phyloP scores from a whole-genome alignment of 495 filamentous ascomycete species.

The Talaromyces ruber region DNA sequence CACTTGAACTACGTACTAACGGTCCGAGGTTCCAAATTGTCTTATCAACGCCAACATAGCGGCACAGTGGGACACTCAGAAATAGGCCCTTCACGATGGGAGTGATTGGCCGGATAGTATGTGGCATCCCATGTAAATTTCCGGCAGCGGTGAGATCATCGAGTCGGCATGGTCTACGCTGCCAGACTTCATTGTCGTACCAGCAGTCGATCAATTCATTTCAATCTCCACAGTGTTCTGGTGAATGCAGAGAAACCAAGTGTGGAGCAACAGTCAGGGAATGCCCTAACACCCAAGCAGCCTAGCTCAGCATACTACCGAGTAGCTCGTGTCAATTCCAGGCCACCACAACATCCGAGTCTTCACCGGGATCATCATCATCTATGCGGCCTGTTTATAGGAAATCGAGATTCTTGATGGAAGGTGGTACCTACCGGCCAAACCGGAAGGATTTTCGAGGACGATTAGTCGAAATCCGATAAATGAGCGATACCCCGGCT shows the following conservation, averaged over 20 bases:
- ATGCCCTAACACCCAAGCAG: background rate
- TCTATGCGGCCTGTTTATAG: background rate
- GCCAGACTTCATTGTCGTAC: background rate
- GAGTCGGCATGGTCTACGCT: background rate
- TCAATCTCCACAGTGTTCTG: background rate
- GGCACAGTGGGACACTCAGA: background rate
- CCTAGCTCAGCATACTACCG: too few species aligned
- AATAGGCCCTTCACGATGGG: background rate
- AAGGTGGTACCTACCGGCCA: background rate
- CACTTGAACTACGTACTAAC: background rate
- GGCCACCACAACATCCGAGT: background rate
- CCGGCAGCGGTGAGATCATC: background rate
- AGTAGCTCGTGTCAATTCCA: too few species aligned
- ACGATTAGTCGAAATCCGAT: background rate
- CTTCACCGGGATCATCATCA: background rate
- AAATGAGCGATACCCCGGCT: slow-evolving; percentile 2
- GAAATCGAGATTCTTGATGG: background rate
- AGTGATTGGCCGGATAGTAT: background rate
- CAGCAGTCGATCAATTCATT: background rate
- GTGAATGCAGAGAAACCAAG: too few species aligned
- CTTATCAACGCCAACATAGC: background rate
- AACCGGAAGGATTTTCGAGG: background rate
- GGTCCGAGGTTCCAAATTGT: background rate
- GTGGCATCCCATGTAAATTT: background rate
- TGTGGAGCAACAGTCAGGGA: background rate